Evolutionary conservation across 192 early-diverging fungal species (phyloP).

Genomic region (Geranomyces michiganensis): DNA sequence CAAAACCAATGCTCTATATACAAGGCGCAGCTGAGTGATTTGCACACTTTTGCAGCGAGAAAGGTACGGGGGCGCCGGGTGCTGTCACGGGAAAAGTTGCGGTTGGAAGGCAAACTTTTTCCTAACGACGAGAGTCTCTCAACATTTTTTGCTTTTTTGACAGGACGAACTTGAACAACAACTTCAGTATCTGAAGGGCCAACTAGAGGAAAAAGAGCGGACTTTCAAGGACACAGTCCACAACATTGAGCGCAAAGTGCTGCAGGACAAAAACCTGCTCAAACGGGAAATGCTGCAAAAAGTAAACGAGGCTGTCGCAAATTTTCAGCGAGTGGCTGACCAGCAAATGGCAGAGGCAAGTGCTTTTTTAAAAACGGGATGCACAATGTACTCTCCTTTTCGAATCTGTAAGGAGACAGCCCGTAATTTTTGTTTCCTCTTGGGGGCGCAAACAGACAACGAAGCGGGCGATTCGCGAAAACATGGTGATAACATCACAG

Average conservation of each 20-base stretch:
- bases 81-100: too few relatives aligned
- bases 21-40: conserved; percentile 54
- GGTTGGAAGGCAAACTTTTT: too few relatives aligned
- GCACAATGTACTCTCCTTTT: too few relatives aligned
- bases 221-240: conserved; percentile 58
- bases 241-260: conserved; percentile 59
- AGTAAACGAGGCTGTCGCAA: conserved; percentile 62
- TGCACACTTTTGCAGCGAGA: conserved; percentile 48
- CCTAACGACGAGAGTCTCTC: too few relatives aligned
- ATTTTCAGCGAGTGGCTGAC: conserved; percentile 60
- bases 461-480: conserved; percentile 66
- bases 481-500: conserved; percentile 62
- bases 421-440: too few relatives aligned
- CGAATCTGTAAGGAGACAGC: too few relatives aligned
- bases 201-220: conserved; percentile 53
- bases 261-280: conserved; percentile 64
- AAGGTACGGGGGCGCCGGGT: conserved; percentile 52
- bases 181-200: conserved; percentile 36
- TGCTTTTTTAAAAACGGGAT: too few relatives aligned
- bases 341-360: conserved; percentile 65
- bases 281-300: conserved; percentile 67
- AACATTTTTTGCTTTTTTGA: too few relatives aligned
- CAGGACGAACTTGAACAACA: conserved; percentile 57
- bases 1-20: conserved; percentile 40
- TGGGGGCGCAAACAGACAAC: conserved; percentile 56